These are phyloP conservation scores for Diaporthe ampelina DNA, from an alignment of 2,329 filamentous ascomycete genomes.

Conservation along the genomic window DNA sequence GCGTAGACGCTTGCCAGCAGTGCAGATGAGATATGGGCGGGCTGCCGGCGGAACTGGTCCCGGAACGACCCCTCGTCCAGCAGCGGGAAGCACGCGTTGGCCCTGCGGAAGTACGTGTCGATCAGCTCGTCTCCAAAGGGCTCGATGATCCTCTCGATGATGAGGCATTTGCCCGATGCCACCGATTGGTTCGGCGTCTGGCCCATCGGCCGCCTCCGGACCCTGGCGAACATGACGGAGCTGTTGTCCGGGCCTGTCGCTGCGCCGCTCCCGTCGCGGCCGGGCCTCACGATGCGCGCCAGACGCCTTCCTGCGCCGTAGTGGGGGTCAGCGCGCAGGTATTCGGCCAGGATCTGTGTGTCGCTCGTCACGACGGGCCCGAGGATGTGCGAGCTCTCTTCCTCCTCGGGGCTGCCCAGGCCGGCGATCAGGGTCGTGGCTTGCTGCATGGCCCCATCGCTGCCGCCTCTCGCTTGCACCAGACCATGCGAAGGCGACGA, in stretches of 20 bases:
- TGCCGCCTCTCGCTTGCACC: not conserved
- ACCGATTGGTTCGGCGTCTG: conserved; percentile 54
- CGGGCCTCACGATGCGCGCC: conserved; percentile 47
- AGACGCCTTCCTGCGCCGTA: conserved; percentile 48
- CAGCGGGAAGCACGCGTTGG: conserved; percentile 73
- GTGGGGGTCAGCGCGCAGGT: conserved; percentile 54
- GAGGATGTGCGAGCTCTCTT: conserved; percentile 66
- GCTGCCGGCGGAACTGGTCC: conserved; percentile 59
- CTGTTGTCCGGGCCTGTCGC: conserved; percentile 53
- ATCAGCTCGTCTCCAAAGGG: conserved; percentile 66
- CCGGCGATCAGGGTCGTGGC: conserved; percentile 49
- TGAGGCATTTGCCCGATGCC: conserved; percentile 63
- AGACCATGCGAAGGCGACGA: not conserved
- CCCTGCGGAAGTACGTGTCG: conserved; percentile 65
- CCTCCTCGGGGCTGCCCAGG: conserved; percentile 48
- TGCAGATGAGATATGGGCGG: conserved; percentile 66
- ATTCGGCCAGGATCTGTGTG: conserved; percentile 72
- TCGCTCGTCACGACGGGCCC: conserved; percentile 72
- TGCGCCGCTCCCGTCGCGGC: conserved; percentile 55
- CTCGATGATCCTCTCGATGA: conserved; percentile 71
- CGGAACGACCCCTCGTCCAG: conserved; percentile 69
- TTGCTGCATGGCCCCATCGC: conserved; percentile 44
- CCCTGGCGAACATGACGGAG: conserved; percentile 63
- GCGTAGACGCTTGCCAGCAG: conserved; percentile 71
- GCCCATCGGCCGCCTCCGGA: conserved; percentile 61